phyloP scores from a whole-genome alignment of 345 rosid species.

The Linum trigynum region DNA sequence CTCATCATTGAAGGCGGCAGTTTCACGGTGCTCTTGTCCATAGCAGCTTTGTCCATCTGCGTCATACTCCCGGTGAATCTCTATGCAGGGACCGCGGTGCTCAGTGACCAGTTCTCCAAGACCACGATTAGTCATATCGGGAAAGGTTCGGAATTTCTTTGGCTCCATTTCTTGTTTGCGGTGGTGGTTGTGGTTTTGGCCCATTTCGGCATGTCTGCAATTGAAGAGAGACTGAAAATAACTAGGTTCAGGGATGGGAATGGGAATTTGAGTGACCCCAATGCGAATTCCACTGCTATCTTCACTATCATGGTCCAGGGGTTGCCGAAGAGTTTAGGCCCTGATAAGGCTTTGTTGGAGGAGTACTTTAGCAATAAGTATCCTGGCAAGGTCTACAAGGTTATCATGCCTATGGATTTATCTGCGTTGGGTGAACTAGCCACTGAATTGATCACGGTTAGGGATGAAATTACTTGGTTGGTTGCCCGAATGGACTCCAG shows the following conservation, averaged over 20 bases:
- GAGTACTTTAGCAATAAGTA: constrained; percentile 69
- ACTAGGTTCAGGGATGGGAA: constrained; percentile 95
- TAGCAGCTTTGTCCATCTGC: constrained; percentile 46
- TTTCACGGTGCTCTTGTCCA: constrained; percentile 44
- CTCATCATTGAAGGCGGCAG: constrained; percentile 89
- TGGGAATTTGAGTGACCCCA: constrained; percentile 68
- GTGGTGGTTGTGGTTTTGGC: constrained; percentile 46
- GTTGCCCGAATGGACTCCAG: constrained; percentile 73
- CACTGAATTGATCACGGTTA: constrained; percentile 56
- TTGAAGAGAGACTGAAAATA: constrained; percentile 58
- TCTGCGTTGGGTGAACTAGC: constrained; percentile 93
- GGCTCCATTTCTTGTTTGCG: constrained; percentile 78
- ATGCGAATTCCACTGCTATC: constrained; percentile 60
- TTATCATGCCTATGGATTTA: constrained; percentile 86
- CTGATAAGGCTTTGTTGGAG: constrained; percentile 50
- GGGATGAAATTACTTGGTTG: constrained; percentile 91
- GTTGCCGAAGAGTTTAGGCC: constrained; percentile 68
- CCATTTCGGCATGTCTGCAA: constrained; percentile 61
- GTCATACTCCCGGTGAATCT: constrained; percentile 73
- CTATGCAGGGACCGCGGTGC: constrained; percentile 62
- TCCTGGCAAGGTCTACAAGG: constrained; percentile 76
- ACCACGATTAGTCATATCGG: constrained; percentile 71
- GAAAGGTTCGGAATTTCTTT: constrained; percentile 70
- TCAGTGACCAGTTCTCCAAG: constrained; percentile 74
- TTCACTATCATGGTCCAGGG: constrained; percentile 88